Percentiles rank a stretch among this genome's conserved stretches.
Conservation (phyloP, 768 basidiomycete genomes). For the Rhizopogon roseolus region DNA sequence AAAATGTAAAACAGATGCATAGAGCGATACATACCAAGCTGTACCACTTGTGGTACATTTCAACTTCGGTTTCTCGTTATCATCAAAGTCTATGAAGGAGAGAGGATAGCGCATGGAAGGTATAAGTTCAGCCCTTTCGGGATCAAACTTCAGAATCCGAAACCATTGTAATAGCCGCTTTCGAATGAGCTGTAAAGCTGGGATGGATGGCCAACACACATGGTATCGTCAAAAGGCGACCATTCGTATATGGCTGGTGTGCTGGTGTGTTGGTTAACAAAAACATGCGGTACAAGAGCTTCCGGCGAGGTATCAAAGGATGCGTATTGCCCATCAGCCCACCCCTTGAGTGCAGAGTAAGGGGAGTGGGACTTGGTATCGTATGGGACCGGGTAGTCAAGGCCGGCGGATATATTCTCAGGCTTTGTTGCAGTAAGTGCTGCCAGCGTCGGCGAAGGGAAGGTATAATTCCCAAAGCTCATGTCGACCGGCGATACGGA, state of each 20-base stretch:
- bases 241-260: slow-evolving; percentile 16
- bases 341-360: slow-evolving; percentile 23
- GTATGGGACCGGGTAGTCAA: slow-evolving; percentile 1
- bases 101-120: neutral
- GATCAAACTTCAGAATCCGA: neutral
- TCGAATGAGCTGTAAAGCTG: neutral
- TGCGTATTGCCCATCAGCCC: slow-evolving; percentile 16
- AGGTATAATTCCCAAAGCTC: slow-evolving; percentile 16
- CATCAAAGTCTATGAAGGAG: neutral
- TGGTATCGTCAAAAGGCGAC: slow-evolving; percentile 17
- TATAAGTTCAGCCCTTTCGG: neutral
- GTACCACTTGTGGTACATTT: neutral
- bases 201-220: neutral
- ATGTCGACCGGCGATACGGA: slow-evolving; percentile 20
- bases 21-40: neutral
- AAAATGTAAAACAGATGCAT: neutral
- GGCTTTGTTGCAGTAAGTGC: slow-evolving; percentile 10
- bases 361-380: slow-evolving; percentile 7
- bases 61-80: neutral
- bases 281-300: slow-evolving; percentile 19
- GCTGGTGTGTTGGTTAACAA: slow-evolving; percentile 22
- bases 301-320: slow-evolving; percentile 1
- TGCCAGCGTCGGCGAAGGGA: slow-evolving; percentile 11
- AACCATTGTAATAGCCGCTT: neutral
- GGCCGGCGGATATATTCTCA: neutral